A percentile compares a stretch with the other conserved stretches of the same genome.
Evolutionary conservation across 83 land plant species (phyloP).

Genomic region (Diphasiastrum complanatum): DNA sequence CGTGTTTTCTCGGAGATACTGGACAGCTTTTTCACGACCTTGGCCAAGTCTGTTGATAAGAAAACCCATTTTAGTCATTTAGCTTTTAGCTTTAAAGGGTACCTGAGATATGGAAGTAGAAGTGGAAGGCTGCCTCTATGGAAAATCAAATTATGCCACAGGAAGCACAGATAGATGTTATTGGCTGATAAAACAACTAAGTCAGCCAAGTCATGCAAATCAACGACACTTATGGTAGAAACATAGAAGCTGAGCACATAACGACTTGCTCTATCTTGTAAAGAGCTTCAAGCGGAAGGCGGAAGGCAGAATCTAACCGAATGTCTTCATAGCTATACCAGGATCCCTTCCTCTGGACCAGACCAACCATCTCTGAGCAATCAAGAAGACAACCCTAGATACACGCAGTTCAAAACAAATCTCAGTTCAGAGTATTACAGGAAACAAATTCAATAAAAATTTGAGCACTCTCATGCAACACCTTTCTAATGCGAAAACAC

Average conservation of each 20-base stretch:
- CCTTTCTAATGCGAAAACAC: too few species aligned
- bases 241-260: background rate
- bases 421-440: too few species aligned
- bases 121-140: too few species aligned
- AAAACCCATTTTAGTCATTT: background rate
- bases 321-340: slow-evolving; percentile 91
- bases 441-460: too few species aligned
- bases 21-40: slow-evolving; percentile 34
- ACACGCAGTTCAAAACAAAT: background rate
- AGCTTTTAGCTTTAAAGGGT: background rate
- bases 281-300: background rate
- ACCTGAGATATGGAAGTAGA: background rate
- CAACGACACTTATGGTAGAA: background rate
- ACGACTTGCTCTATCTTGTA: background rate
- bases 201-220: background rate
- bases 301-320: slow-evolving; percentile 37
- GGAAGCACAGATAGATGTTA: background rate
- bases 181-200: background rate
- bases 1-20: slow-evolving; percentile 27
- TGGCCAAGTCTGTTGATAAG: slow-evolving; percentile 26
- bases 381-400: slow-evolving; percentile 82
- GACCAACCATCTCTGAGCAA: slow-evolving; percentile 71
- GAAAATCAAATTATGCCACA: slow-evolving; percentile 3
- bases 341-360: slow-evolving; percentile 71
- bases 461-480: too few species aligned